A percentile compares a stretch with the other conserved stretches of the same genome.
Conservation (phyloP, 1,139 yeast species). For the Geotrichum candidum region DNA sequence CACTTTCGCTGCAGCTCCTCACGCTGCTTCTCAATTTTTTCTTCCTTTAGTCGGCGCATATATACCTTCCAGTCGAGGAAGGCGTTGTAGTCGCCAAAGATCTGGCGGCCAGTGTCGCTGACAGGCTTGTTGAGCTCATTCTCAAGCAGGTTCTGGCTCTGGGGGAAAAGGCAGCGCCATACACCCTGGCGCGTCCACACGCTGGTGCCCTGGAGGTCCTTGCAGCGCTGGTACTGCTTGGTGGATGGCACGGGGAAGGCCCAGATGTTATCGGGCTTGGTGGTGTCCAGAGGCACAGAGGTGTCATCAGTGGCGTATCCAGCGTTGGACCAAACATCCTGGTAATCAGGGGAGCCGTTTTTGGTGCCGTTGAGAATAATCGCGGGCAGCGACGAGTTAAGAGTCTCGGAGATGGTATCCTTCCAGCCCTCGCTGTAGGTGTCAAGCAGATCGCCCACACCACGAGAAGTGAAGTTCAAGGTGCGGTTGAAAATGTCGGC, state of each 20-base stretch:
- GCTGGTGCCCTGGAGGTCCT: conserved; percentile 56
- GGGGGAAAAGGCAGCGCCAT: conserved; percentile 86
- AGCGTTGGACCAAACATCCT: not conserved
- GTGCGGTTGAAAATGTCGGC: conserved; percentile 1
- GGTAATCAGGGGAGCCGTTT: not conserved
- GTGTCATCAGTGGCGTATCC: not conserved
- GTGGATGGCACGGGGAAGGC: conserved; percentile 60
- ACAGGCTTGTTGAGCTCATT: conserved; percentile 35
- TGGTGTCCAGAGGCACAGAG: conserved; percentile 8
- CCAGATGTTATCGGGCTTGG: conserved; percentile 27
- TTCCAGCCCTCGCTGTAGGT: conserved; percentile 1
- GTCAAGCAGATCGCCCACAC: not conserved
- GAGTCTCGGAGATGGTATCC: conserved; percentile 5
- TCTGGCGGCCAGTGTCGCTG: conserved; percentile 8
- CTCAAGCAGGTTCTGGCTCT: conserved; percentile 24
- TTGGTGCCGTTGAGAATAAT: conserved; percentile 4
- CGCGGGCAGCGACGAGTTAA: conserved; percentile 12
- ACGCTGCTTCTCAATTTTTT: not conserved
- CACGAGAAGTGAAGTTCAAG: not conserved
- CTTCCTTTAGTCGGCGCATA: conserved; percentile 14
- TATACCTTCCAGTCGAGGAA: conserved; percentile 18
- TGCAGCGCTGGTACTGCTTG: conserved; percentile 56
- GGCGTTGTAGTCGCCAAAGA: conserved; percentile 14
- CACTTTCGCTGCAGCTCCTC: not conserved
- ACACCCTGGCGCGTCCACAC: conserved; percentile 74